A percentile compares a stretch with the other conserved stretches of the same genome.
These are phyloP conservation scores for Leccinum cinnamomeum DNA, from an alignment of 1,284 basidiomycete genomes.

Conservation along the genomic window DNA sequence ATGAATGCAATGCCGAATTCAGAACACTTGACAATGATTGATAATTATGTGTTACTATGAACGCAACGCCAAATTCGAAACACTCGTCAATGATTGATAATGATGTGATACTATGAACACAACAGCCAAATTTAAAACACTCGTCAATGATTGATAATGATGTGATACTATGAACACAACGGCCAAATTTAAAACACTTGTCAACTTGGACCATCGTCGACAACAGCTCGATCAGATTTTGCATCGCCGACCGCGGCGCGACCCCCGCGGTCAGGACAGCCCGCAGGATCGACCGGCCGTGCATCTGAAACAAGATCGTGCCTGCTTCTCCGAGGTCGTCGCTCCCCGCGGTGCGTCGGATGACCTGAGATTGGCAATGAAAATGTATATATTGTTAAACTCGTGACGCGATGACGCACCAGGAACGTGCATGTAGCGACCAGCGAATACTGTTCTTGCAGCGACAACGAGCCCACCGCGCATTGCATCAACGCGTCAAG, in stretches of 20 bases:
- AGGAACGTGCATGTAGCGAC: constrained; percentile 81
- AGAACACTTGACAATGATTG: too few species aligned
- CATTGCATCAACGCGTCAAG: constrained; percentile 75
- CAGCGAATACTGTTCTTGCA: constrained; percentile 87
- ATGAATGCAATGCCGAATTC: too few species aligned
- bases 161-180: too few species aligned
- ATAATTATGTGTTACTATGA: too few species aligned
- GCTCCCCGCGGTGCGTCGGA: constrained; percentile 58
- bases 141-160: too few species aligned
- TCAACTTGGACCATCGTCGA: constrained; percentile 55
- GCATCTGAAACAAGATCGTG: constrained; percentile 50
- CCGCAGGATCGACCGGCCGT: constrained; percentile 70
- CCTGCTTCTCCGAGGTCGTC: constrained; percentile 54
- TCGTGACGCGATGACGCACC: constrained; percentile 43
- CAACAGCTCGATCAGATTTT: constrained; percentile 80
- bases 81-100: too few species aligned
- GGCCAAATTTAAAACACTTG: constrained; percentile 37
- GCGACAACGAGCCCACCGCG: constrained; percentile 64
- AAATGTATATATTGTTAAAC: constrained; percentile 3
- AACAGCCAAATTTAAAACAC: constrained; percentile 35
- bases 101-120: too few species aligned
- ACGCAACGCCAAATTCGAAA: too few species aligned
- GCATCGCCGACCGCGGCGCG: constrained; percentile 80
- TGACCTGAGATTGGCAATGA: constrained; percentile 45
- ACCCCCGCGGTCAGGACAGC: constrained; percentile 68